Evolutionary conservation across 768 basidiomycete species (phyloP), one percentile per base, ranked within the genome.

Genomic region (Naematelia encephala): DNA sequence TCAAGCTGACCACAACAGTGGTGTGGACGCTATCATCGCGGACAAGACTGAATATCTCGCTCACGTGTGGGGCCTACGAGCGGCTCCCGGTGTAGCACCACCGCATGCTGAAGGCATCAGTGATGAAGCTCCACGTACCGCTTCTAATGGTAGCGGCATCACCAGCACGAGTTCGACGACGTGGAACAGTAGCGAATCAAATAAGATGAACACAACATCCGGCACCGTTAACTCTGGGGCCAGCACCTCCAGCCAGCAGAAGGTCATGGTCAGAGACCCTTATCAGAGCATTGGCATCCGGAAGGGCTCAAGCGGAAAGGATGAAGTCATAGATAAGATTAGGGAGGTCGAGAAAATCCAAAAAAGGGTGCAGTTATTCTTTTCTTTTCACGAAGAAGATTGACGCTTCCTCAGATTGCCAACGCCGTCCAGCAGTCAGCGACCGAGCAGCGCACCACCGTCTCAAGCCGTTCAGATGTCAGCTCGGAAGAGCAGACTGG

Each of bases 1-100:
- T 2, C 4, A 22, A 19, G 58, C 51, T 69, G 30, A 62, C 22
- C 3, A 22, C 26, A 8, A 0, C 45, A 72, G 70, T 51, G 70
- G 70, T 12, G 66, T 72, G 25, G 70, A 72, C 45, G 63, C 70
- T 23, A 63, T 61, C 11, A 62, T 72, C 43, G 56, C 65, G 10
- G 70, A 72, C 30, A 63, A 61, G 5, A 49, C 53, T 2, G 56
- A 55, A n/a, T 62, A 61, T 34, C 39, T 63, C 3, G 45, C 61
- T 2, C 51, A 66, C 52, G 55, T 62, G 5, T 64, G 56, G 14
- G 62, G 61, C 16, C 60, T 63, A 27, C 62, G 59, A 23, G 60
- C 68, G 11, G 60, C 55, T 16, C 54, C 50, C 16, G 11, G 23
- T 26, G 30, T 14, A 25, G 48, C 43, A 46, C 5, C 23, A 3